Percentiles rank a stretch among this genome's conserved stretches.
Evolutionary conservation across 805 yeast species (phyloP).

Genomic region (Cyberlindnera bimundalis): DNA sequence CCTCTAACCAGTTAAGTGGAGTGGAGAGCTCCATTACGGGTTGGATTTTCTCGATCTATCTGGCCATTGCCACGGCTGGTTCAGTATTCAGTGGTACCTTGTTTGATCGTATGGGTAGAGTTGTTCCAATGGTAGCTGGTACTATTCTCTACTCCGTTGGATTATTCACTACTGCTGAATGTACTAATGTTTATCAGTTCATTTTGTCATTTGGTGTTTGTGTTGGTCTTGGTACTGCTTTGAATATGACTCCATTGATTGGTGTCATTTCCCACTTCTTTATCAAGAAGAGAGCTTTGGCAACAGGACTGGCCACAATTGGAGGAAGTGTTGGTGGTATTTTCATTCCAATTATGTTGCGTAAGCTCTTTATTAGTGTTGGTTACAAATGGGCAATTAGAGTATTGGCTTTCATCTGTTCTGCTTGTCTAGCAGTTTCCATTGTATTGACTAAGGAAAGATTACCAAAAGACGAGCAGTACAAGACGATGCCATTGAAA

Average conservation of each 20-base stretch:
- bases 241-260: constrained; percentile 58
- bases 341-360: constrained; percentile 51
- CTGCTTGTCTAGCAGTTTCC: constrained; percentile 36
- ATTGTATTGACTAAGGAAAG: constrained; percentile 40
- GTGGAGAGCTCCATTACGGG: constrained; percentile 47
- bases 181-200: constrained; percentile 55
- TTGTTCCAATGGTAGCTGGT: constrained; percentile 42
- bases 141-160: constrained; percentile 47
- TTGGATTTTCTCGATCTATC: constrained; percentile 65
- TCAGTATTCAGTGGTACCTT: constrained; percentile 55
- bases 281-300: constrained; percentile 52
- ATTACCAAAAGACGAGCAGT: constrained; percentile 33
- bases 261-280: constrained; percentile 69
- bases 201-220: constrained; percentile 55
- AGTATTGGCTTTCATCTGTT: constrained; percentile 45
- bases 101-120: constrained; percentile 62
- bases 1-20: constrained; percentile 47
- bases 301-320: constrained; percentile 46
- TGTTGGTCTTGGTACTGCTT: constrained; percentile 57
- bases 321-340: constrained; percentile 62
- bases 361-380: constrained; percentile 43
- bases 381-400: constrained; percentile 64
- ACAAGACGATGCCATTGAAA: constrained; percentile 23
- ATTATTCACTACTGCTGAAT: constrained; percentile 52
- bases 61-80: constrained; percentile 48